These are phyloP conservation scores for Cymbidium sinense DNA, from an alignment of 106 monocot species.

Conservation along the genomic window DNA sequence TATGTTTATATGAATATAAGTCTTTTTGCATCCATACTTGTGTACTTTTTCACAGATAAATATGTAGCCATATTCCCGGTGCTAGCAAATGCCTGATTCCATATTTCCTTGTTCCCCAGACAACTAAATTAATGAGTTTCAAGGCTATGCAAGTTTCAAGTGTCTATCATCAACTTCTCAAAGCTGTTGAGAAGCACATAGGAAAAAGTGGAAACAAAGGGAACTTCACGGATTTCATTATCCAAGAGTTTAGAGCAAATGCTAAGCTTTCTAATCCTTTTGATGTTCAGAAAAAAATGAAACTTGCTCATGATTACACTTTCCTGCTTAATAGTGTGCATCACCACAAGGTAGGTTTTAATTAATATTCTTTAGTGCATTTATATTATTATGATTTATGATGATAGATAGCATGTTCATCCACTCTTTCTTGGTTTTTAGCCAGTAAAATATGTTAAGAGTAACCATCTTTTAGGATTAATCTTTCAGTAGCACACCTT, in stretches of 20 bases:
- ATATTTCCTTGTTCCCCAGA: not conserved
- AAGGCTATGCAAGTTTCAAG: conserved; percentile 18
- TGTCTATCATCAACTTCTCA: conserved; percentile 63
- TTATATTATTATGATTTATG: not conserved
- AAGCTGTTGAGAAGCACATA: conserved; percentile 71
- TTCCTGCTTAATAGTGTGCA: no score
- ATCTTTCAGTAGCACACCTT: no score
- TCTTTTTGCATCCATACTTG: not conserved
- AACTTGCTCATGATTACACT: no score
- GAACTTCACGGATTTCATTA: conserved; percentile 61
- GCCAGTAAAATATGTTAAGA: no score
- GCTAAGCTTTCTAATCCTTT: no score
- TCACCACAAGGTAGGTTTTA: conserved; percentile 67
- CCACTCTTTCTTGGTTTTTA: no score
- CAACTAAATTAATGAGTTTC: conserved; percentile 2
- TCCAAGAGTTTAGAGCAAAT: no score
- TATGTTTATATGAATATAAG: not conserved
- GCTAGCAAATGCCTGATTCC: not conserved
- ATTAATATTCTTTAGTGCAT: not conserved
- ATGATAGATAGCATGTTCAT: not conserved
- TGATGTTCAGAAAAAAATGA: no score
- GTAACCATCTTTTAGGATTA: no score
- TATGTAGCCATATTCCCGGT: not conserved
- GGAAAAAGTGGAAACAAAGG: conserved; percentile 54
- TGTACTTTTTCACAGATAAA: not conserved